Evolutionary conservation across 805 yeast species (phyloP), one percentile per base, ranked within the genome.

Genomic region (Monosporozyma aerobia): DNA sequence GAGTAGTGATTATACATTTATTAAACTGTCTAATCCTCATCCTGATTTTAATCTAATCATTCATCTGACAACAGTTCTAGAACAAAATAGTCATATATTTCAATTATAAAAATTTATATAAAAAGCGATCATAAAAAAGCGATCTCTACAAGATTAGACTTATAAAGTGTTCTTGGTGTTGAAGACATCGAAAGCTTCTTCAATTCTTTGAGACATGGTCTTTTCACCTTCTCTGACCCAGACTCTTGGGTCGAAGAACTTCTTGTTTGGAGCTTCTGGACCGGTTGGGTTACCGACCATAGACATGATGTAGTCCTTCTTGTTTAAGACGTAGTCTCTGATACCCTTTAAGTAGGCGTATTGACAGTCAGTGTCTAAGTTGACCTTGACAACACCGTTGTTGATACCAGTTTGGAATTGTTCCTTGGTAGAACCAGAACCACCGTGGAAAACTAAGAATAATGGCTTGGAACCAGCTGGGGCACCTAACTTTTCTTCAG

Each of bases 191-290:
- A 94, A 79, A 68, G 95, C 95, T 73, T 82, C 85, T 57, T 86
- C 63, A 69, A 94, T 79, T 84, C 97, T 88, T 63, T 73, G 76
- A 62, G 83, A 63, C 97, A 94, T 92, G 71, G 97, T 90, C 90
- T 90, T 90, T 82, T 94, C 99, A 82, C 99, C 98, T 79, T 92
- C 98, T 83, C 98, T 90, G 63, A 94, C 97, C 99, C 99, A 94
- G 76, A 90, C 98, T 85, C 99, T 92, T 78, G 99, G 99, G 79
- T 94, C 99, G 73, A 89, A 94, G 89, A 78, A 90, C 81, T 94
- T 94, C 90, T 94, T 94, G 92, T 94, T 94, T 79, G 99, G 99
- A 82, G 89, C 87, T 78, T 94, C 98, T 53, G 78, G 92, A 75
- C 98, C 99, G 23, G 92, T 97, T 77, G 99, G 99, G 95, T 94